A percentile compares a stretch with the other conserved stretches of the same genome.
phyloP scores from a whole-genome alignment of 1,284 basidiomycete species.

The Apiotrichum sp. region DNA sequence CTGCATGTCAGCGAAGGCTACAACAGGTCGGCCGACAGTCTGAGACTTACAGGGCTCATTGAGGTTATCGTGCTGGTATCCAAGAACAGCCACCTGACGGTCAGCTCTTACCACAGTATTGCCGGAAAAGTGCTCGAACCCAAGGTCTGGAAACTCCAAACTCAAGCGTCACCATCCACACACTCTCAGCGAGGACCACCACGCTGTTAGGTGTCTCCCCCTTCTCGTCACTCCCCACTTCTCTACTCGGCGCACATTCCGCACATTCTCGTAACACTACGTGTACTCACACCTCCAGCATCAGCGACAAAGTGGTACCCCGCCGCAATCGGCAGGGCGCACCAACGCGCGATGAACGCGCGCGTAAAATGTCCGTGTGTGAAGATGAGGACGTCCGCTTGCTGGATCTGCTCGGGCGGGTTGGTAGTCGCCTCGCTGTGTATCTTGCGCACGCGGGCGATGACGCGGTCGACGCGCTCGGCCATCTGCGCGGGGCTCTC shows the following conservation, averaged over 20 bases:
- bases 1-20: slow-evolving; percentile 21
- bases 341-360: slow-evolving; percentile 59
- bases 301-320: slow-evolving; percentile 48
- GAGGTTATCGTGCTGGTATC: slow-evolving; percentile 47
- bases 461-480: slow-evolving; percentile 66
- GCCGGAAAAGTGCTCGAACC: too few relatives aligned
- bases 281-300: slow-evolving; percentile 40
- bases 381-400: slow-evolving; percentile 51
- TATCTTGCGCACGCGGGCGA: slow-evolving; percentile 66
- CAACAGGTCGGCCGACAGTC: background rate
- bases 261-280: background rate
- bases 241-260: background rate
- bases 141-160: too few relatives aligned
- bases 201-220: background rate
- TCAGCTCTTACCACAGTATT: background rate
- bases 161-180: too few relatives aligned
- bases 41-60: slow-evolving; percentile 43
- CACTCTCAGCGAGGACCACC: background rate
- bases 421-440: slow-evolving; percentile 55
- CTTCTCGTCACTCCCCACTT: background rate
- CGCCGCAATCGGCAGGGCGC: slow-evolving; percentile 42
- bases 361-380: slow-evolving; percentile 69
- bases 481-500: slow-evolving; percentile 76
- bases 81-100: slow-evolving; percentile 41
- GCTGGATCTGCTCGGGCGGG: slow-evolving; percentile 28